Base-by-base conservation (phyloP, 805 yeast genomes). In the Kazachstania bromeliacearum region DNA sequence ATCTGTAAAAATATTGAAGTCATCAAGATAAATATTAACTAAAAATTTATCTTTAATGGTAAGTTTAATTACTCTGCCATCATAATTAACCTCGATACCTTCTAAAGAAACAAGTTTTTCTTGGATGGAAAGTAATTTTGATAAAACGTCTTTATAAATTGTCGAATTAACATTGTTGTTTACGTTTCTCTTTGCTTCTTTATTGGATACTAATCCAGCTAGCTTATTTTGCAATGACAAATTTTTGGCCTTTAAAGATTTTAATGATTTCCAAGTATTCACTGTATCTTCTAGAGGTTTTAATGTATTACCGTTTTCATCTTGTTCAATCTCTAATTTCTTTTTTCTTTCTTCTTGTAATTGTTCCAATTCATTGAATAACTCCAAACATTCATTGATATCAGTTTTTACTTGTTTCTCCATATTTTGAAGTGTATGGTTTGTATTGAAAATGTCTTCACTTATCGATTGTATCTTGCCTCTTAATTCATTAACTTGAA, bases 321-420 rank as follows among this genome's bases (percentile, higher is more conserved):
- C 9, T 26, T 26, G 15, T 12, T 38, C 38, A 29, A 31, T 36
- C 16, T 39, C 43, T 4, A 25, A 28, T 6, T 25, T 32, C 8
- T 37, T 34, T 7, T 26, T 25, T 13, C 39, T 48, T n/a, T 35
- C 17, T 8, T 36, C 36, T 37, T 47, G 42, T 12, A 48, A 33
- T 1, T 25, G 23, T 4, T 46, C 49, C 17, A 51, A 41, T 28
- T 51, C 52, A 7, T 39, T 41, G 17, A 50, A 31, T 19, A 51
- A 35, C 13, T 37, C 36, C 36, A 43, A 43, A 36, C 59, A 57
- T 13, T 48, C 47, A 13, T 55, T 59, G 4, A 56, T 33, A 4
- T 47, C 48, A 28, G 43, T 44, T 3, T 48, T 36, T 0, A 47
- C 43, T 25, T 49, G 52, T 25, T 52, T 55, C 4, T 52, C 40